Base-by-base conservation (phyloP, 2,329 filamentous ascomycete genomes). In the Scytalidium lignicola region DNA sequence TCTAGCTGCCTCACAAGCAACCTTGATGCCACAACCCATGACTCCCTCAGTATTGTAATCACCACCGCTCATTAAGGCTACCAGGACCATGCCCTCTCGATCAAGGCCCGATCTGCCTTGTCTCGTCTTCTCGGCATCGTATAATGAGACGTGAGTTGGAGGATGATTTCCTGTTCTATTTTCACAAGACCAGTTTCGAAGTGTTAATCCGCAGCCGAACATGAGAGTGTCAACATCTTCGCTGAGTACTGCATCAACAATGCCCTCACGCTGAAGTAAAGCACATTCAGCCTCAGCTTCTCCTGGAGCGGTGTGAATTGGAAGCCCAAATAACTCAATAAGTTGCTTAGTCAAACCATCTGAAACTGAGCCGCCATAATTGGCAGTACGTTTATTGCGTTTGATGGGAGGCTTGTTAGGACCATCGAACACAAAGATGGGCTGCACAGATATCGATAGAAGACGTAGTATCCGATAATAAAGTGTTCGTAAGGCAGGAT, bases 261-360 rank as follows among this genome's bases (percentile, higher is more conserved):
- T 74, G 1, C 90, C 90, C 42, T 85, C 78, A 51, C 78, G 76
- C 62, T 99, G 91, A 2, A 99, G 69, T 15, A 93, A 70, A 0
- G 93, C 93, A 57, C 93, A 99, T 69, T 99, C 93, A 1, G 93
- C 93, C 65, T 99, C 93, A 2, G 92, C 93, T 65, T 99, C 93
- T 9, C 93, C 93, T 0, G 92, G 93, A 5, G 93, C 93, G 61
- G 90, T 82, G 65, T 97, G 90, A 44, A 80, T 79, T 1, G 83
- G 80, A 62, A 95, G 95, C 1, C 87, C 90, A 66, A 97, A 96
- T 1, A 93, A 73, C 44, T 85, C 83, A 43, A 97, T 82, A 4
- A 97, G 70, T 43, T 86, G 82, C 68, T 96, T 96, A 1, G 89
- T 90, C 52, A 90, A 81, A 41, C 87, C 83, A 32, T 83, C 82